Evolutionary conservation across 768 basidiomycete species (phyloP).

Genomic region (Naganishia vishniacii): DNA sequence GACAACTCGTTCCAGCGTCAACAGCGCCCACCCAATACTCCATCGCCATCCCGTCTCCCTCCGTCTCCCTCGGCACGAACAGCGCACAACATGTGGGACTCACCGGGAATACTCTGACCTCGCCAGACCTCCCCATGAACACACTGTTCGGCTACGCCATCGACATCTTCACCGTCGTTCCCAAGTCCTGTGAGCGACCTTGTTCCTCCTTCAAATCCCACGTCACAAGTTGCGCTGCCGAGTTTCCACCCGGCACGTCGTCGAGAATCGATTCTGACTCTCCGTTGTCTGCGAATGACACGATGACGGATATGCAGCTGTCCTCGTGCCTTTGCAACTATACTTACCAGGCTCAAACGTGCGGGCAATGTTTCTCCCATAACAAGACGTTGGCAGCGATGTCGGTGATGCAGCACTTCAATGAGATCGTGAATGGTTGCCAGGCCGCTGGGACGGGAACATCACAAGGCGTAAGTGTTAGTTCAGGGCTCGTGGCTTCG

Average conservation of each 20-base stretch:
- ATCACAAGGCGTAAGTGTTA: no score
- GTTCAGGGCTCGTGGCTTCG: no score
- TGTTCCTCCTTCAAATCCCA: neutral
- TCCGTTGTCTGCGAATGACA: neutral
- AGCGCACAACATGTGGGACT: neutral
- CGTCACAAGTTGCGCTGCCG: neutral
- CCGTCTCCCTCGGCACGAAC: neutral
- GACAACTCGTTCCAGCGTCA: constrained; percentile 1
- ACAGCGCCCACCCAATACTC: neutral
- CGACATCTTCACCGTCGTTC: neutral
- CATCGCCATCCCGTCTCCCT: neutral
- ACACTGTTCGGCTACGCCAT: neutral
- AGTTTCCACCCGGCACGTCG: neutral
- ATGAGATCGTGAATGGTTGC: neutral
- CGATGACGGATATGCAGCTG: neutral
- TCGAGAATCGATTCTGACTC: neutral
- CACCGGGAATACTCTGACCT: no score
- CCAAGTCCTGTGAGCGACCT: neutral
- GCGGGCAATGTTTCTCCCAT: neutral
- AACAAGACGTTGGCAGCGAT: neutral
- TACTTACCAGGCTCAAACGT: neutral
- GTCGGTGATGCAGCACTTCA: neutral
- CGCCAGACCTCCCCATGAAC: neutral
- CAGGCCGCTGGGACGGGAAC: neutral
- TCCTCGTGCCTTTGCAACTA: neutral